These are phyloP conservation scores for Coemansia sp. DNA, from an alignment of 192 early-diverging fungal species.

Conservation along the genomic window DNA sequence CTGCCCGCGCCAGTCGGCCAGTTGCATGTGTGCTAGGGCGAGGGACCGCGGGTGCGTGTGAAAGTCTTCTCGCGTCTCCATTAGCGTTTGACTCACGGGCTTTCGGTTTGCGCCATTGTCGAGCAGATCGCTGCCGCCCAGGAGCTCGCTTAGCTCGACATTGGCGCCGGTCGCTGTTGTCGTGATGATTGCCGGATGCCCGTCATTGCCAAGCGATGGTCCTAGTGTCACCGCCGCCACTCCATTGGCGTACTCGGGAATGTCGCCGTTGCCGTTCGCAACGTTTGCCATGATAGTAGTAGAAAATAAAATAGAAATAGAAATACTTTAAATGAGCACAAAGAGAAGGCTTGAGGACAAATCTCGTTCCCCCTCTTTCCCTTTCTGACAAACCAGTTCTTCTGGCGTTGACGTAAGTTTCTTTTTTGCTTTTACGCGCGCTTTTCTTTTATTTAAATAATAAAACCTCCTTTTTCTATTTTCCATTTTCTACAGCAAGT, in stretches of 20 bases:
- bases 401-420: too few species aligned
- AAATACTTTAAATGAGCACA: background rate
- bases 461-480: background rate
- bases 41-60: constrained; percentile 56
- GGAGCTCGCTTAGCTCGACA: constrained; percentile 42
- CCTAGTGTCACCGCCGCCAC: constrained; percentile 34
- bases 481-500: background rate
- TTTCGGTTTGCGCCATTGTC: constrained; percentile 11
- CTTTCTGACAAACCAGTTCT: background rate
- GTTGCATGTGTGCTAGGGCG: constrained; percentile 38
- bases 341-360: background rate
- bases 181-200: constrained; percentile 24
- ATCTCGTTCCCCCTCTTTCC: background rate
- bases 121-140: constrained; percentile 16
- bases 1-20: constrained; percentile 67
- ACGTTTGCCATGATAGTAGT: constrained; percentile 13
- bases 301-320: background rate
- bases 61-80: constrained; percentile 47
- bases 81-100: constrained; percentile 22
- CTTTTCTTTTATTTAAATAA: background rate
- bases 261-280: background rate
- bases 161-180: constrained; percentile 41
- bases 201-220: constrained; percentile 22
- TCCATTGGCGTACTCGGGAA: constrained; percentile 3
- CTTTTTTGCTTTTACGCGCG: background rate